phyloP scores from a whole-genome alignment of 306 rosid genomes.

The Arachis stenosperma region DNA sequence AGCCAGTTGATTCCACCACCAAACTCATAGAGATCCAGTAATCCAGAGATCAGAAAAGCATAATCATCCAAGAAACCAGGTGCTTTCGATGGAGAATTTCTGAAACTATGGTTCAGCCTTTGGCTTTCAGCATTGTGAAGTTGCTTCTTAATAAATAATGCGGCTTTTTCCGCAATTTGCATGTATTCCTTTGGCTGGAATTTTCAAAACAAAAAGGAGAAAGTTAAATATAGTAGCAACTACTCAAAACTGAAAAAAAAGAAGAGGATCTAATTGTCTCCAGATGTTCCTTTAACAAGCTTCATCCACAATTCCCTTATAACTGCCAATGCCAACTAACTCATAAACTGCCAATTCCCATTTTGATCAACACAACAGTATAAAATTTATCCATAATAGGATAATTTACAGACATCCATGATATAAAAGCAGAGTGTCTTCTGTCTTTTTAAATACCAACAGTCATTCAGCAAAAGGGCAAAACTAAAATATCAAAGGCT shows the following conservation, averaged over 20 bases:
- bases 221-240: conserved; percentile 30
- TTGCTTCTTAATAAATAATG: conserved; percentile 66
- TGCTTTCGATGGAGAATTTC: conserved; percentile 85
- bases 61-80: conserved; percentile 94
- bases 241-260: neutral
- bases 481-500: conserved; percentile 1
- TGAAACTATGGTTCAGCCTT: conserved; percentile 79
- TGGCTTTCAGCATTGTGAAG: conserved; percentile 67
- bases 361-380: conserved; percentile 15
- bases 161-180: conserved; percentile 78
- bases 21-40: conserved; percentile 83
- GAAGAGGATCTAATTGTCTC: conserved; percentile 28
- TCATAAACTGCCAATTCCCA: conserved; percentile 23
- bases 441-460: conserved; percentile 10
- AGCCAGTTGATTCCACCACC: conserved; percentile 83
- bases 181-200: conserved; percentile 78
- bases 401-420: conserved; percentile 20
- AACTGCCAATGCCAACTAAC: conserved; percentile 21
- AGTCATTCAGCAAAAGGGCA: conserved; percentile 26
- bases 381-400: conserved; percentile 10
- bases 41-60: conserved; percentile 82
- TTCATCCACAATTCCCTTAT: conserved; percentile 16
- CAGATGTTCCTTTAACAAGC: conserved; percentile 38
- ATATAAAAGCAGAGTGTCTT: conserved; percentile 3
- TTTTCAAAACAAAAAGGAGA: conserved; percentile 30